Percentiles rank a stretch among this genome's conserved stretches.
Conservation (phyloP, 345 rosid species). For the Acer yangbiense region DNA sequence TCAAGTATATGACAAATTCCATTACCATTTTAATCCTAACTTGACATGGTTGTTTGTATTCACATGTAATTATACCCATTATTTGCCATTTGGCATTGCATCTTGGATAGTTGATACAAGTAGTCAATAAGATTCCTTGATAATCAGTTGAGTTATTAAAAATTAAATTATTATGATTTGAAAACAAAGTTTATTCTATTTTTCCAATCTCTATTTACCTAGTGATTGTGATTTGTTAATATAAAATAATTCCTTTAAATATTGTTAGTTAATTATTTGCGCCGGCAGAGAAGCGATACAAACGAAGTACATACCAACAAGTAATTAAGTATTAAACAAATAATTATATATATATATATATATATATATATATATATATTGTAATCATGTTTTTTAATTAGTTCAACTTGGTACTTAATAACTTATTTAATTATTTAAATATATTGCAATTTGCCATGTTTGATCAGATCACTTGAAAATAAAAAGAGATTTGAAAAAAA, state of each 20-base stretch:
- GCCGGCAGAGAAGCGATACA: conserved; percentile 33
- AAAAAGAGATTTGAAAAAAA: conserved; percentile 19
- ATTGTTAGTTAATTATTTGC: conserved; percentile 26
- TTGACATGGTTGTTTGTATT: too few relatives aligned
- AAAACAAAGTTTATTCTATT: not conserved
- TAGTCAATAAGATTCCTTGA: too few relatives aligned
- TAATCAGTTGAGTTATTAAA: too few relatives aligned
- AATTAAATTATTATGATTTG: conserved; percentile 10
- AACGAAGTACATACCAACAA: conserved; percentile 30
- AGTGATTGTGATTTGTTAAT: not conserved
- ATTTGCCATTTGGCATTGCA: too few relatives aligned
- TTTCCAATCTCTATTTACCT: conserved; percentile 19
- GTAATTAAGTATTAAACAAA: conserved; percentile 19
- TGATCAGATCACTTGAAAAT: conserved; percentile 31
- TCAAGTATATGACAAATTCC: too few relatives aligned
- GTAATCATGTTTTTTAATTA: not conserved
- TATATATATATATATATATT: not conserved
- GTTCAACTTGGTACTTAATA: conserved; percentile 11
- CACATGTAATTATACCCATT: too few relatives aligned
- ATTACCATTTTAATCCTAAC: too few relatives aligned
- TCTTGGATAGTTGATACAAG: too few relatives aligned
- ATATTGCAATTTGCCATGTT: conserved; percentile 3
- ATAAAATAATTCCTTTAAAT: conserved; percentile 11
- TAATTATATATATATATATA: not conserved
- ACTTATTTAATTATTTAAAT: not conserved